Evolutionary conservation across 23 red algal species (phyloP).

Genomic region (Agarophyton chilense): DNA sequence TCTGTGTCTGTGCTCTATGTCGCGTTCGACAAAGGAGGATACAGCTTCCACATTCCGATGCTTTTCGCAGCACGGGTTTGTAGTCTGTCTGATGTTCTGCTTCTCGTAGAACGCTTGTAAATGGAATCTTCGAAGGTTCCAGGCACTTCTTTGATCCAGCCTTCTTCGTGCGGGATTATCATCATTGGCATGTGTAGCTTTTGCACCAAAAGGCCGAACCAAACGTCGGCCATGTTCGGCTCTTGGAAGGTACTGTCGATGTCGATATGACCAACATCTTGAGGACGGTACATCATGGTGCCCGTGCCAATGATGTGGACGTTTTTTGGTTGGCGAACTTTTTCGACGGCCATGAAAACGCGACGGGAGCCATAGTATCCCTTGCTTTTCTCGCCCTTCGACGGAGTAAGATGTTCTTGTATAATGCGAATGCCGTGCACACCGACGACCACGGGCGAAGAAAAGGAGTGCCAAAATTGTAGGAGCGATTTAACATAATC

Average conservation of each 20-base stretch:
- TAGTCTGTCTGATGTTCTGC: conserved; percentile 41
- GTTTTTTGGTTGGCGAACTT: conserved; percentile 23
- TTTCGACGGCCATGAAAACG: conserved; percentile 71
- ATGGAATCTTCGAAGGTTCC: conserved; percentile 75
- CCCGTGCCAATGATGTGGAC: conserved; percentile 87
- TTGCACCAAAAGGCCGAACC: conserved; percentile 73
- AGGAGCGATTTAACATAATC: conserved; percentile 66
- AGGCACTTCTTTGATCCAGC: conserved; percentile 83
- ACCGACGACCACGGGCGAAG: conserved; percentile 51
- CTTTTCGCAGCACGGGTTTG: conserved; percentile 68
- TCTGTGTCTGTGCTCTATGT: not conserved
- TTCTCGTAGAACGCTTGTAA: conserved; percentile 66
- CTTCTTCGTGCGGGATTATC: conserved; percentile 54
- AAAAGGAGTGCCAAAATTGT: not conserved
- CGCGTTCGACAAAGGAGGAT: not conserved
- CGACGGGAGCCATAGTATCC: conserved; percentile 82
- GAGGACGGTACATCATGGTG: conserved; percentile 60
- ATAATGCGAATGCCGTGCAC: conserved; percentile 75
- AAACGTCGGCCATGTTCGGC: conserved; percentile 88
- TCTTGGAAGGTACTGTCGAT: conserved; percentile 48
- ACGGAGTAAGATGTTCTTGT: conserved; percentile 24
- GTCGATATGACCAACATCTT: conserved; percentile 44
- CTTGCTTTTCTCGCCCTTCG: conserved; percentile 3
- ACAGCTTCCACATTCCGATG: conserved; percentile 31
- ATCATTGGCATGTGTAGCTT: conserved; percentile 67